phyloP scores from a whole-genome alignment of 192 early-diverging fungal genomes.

The Backusella macrospora region DNA sequence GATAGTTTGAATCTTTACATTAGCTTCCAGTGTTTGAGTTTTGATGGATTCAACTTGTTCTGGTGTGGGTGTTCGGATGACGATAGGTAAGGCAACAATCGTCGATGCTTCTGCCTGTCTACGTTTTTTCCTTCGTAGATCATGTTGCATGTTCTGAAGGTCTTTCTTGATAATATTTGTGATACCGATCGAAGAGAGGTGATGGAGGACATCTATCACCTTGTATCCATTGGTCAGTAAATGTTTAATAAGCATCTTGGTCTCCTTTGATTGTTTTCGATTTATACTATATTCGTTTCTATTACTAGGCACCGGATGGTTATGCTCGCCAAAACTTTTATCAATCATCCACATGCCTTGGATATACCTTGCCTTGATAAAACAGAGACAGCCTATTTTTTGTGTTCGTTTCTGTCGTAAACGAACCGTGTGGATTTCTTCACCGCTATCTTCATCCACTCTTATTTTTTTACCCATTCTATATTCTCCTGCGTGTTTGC shows the following conservation, averaged over 20 bases:
- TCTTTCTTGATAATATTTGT: slow-evolving; percentile 8
- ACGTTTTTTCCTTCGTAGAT: not conserved
- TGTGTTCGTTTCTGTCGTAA: slow-evolving; percentile 2
- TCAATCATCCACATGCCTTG: not conserved
- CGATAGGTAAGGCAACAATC: not conserved
- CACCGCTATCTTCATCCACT: not conserved
- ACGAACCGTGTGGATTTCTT: not conserved
- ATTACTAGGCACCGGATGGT: not conserved
- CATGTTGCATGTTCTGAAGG: not conserved
- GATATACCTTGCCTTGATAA: not conserved
- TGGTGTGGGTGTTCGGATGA: not conserved
- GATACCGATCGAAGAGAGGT: not conserved
- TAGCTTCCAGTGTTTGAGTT: not conserved
- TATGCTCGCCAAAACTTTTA: not conserved
- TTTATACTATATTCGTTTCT: not conserved
- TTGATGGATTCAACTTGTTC: not conserved
- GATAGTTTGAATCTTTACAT: not conserved
- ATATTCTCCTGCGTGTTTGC: not conserved
- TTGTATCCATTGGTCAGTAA: not conserved
- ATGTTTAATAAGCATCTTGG: not conserved
- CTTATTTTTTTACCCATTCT: not conserved
- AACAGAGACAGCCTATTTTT: slow-evolving; percentile 1
- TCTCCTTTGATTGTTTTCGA: slow-evolving; percentile 1
- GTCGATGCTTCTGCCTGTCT: not conserved
- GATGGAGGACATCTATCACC: not conserved